These are phyloP conservation scores for Fusarium sp. DNA, from an alignment of 2,329 filamentous ascomycete species.

Conservation along the genomic window DNA sequence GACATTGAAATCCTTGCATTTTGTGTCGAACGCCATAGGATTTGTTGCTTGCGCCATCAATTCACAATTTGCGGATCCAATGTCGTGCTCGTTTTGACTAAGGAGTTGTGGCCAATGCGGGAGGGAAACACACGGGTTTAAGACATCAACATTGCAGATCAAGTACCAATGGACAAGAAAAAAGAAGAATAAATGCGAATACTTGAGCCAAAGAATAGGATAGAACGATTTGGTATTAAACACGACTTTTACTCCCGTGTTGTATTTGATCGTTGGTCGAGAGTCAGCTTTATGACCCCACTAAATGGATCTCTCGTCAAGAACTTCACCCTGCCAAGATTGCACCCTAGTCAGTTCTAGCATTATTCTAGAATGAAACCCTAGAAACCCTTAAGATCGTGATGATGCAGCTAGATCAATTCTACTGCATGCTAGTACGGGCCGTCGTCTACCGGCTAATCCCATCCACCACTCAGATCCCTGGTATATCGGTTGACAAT, in stretches of 20 bases:
- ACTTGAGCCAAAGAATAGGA: no score
- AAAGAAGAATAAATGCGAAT: no score
- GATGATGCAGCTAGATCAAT: not conserved
- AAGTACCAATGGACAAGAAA: no score
- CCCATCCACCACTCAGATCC: not conserved
- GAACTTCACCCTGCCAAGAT: not conserved
- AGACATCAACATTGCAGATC: not conserved
- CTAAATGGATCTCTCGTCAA: not conserved
- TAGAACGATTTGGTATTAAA: not conserved
- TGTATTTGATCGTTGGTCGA: no score
- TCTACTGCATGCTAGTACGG: not conserved
- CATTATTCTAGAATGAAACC: not conserved
- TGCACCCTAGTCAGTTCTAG: not conserved
- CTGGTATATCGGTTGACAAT: not conserved
- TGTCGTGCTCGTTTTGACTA: not conserved
- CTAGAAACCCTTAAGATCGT: not conserved
- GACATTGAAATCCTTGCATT: not conserved
- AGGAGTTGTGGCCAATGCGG: not conserved
- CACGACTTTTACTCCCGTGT: not conserved
- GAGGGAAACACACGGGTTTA: not conserved
- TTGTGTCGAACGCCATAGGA: slow-evolving; percentile 2
- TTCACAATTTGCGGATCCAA: slow-evolving; percentile 11
- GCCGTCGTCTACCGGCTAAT: not conserved
- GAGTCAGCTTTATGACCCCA: no score
- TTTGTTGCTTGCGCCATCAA: slow-evolving; percentile 9